Base-by-base conservation (phyloP, 2,329 filamentous ascomycete species). In the Tolypocladium cylindrosporum region DNA sequence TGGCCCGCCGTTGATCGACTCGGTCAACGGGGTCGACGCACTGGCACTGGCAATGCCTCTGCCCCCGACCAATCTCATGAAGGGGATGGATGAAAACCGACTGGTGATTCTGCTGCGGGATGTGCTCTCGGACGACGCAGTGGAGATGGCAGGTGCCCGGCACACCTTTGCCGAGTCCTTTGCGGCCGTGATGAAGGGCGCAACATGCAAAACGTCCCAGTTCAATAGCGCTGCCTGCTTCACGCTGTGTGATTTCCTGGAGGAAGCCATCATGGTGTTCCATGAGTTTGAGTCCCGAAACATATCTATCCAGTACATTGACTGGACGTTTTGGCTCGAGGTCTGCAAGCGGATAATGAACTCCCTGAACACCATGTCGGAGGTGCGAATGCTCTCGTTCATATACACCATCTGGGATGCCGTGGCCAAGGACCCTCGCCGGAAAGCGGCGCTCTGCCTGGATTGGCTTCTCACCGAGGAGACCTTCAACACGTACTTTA, bases 321-420 rank as follows among this genome's bases (percentile, higher is more conserved):
- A 93, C 69, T 95, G 90, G 88, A 71, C 80, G 0, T 96, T 97
- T 70, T 96, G 91, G 92, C 77, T 94, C 45, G 81, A 86, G 0
- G 90, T 93, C 6, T 92, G 85, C 72, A 85, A 83, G 70, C 83
- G 84, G 68, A 92, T 96, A 77, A 79, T 92, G 66, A 79, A 86
- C 60, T 94, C 90, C 58, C 85, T 93, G 64, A 95, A 96, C 71
- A 92, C 89, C 43, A 89, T 95, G 78, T 94, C 91, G 0, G 91
- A 96, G 71, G 88, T 96, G 61, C 85, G 91, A 55, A 79, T 95
- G 21, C 84, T 94, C 61, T 86, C 91, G 3, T 89, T 96, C 67
- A 73, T 96, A 55, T 96, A 88, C 71, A 84, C 84, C 31, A 79
- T 88, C 21, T 97, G 92, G 92, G 84, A 88, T 59, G 83, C 85